Conservation (phyloP, 2,329 filamentous ascomycete genomes). For the Talaromyces pinophilus region DNA sequence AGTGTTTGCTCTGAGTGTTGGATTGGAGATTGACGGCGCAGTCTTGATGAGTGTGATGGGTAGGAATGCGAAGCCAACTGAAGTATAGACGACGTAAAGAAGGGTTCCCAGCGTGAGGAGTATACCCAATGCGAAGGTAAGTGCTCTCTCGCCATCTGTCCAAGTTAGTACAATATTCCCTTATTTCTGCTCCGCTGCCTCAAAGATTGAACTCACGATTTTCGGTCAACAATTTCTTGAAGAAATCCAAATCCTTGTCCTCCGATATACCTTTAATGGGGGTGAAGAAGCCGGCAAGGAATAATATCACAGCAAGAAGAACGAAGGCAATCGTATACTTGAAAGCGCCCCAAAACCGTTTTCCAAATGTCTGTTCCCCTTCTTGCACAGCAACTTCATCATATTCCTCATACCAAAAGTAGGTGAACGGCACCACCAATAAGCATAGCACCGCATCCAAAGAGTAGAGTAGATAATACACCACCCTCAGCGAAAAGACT, state of each 20-base stretch:
- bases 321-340: slow-evolving; percentile 91
- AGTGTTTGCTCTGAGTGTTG: slow-evolving; percentile 74
- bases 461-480: slow-evolving; percentile 92
- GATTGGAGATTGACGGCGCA: slow-evolving; percentile 80
- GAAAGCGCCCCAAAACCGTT: slow-evolving; percentile 76
- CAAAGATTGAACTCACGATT: slow-evolving; percentile 60
- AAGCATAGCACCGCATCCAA: slow-evolving; percentile 88
- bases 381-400: slow-evolving; percentile 85
- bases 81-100: slow-evolving; percentile 86
- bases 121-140: slow-evolving; percentile 88
- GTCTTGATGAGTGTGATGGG: slow-evolving; percentile 91
- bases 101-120: slow-evolving; percentile 83
- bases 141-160: slow-evolving; percentile 78
- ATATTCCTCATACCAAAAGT: slow-evolving; percentile 98
- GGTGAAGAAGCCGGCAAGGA: slow-evolving; percentile 91
- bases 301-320: slow-evolving; percentile 70
- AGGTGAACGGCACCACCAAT: slow-evolving; percentile 87
- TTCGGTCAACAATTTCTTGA: slow-evolving; percentile 77
- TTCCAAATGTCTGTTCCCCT: slow-evolving; percentile 68
- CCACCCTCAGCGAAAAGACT: slow-evolving; percentile 74
- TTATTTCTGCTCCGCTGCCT: neutral
- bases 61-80: slow-evolving; percentile 81
- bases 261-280: slow-evolving; percentile 69
- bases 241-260: slow-evolving; percentile 81
- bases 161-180: slow-evolving; percentile 13